A percentile compares a stretch with the other conserved stretches of the same genome.
These are phyloP conservation scores for Sugiyamaella americana DNA, from an alignment of 805 yeast species.

Conservation along the genomic window DNA sequence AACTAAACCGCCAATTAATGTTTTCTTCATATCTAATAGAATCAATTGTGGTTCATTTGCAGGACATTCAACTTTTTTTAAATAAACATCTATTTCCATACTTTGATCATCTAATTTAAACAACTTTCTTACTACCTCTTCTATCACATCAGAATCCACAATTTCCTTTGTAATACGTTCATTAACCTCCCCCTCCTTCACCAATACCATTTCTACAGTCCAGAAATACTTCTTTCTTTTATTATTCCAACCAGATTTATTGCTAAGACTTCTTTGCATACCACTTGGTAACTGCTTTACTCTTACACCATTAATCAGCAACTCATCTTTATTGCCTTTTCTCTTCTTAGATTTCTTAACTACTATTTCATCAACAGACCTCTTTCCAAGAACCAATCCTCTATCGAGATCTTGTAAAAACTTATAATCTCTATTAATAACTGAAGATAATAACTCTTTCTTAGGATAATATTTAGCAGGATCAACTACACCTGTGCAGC, in stretches of 20 bases:
- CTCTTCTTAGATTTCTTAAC: conserved; percentile 10
- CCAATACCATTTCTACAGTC: conserved; percentile 70
- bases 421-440: conserved; percentile 77
- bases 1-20: conserved; percentile 46
- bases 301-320: conserved; percentile 50
- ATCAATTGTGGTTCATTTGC: conserved; percentile 12
- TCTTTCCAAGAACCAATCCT: conserved; percentile 47
- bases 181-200: neutral
- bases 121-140: conserved; percentile 5
- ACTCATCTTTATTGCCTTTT: neutral
- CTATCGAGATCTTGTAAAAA: conserved; percentile 59
- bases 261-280: conserved; percentile 59
- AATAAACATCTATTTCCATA: conserved; percentile 11
- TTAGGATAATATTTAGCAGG: conserved; percentile 51
- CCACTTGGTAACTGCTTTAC: conserved; percentile 62
- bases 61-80: conserved; percentile 20
- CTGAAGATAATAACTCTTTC: conserved; percentile 39
- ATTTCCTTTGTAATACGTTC: conserved; percentile 3
- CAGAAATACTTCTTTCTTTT: conserved; percentile 56
- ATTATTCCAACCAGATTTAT: conserved; percentile 67
- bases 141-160: conserved; percentile 5
- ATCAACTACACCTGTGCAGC: conserved; percentile 64
- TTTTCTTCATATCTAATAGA: conserved; percentile 15
- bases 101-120: neutral
- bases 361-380: conserved; percentile 36